Evolutionary conservation across 768 basidiomycete species (phyloP).

Genomic region (Tubosaeta sp.): DNA sequence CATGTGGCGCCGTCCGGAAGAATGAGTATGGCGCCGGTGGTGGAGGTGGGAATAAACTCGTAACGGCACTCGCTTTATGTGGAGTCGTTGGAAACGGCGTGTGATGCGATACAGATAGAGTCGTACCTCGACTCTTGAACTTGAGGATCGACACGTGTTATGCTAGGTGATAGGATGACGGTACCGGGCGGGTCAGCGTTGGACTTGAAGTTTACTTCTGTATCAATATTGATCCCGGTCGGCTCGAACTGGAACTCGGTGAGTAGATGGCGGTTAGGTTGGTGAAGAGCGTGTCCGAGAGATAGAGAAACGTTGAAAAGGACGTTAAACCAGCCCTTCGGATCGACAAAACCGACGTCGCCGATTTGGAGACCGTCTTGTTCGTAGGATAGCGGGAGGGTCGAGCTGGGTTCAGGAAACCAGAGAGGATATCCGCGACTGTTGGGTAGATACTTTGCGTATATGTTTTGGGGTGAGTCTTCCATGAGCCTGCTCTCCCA

Average conservation of each 20-base stretch:
- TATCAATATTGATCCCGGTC: constrained; percentile 3
- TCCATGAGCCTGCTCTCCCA: too few relatives aligned
- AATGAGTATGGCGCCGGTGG: constrained; percentile 29
- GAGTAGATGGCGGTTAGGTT: constrained; percentile 19
- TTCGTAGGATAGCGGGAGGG: constrained; percentile 1
- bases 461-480: constrained; percentile 7
- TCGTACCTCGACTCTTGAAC: too few relatives aligned
- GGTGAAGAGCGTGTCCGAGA: constrained; percentile 12
- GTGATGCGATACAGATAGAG: too few relatives aligned
- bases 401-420: constrained; percentile 22
- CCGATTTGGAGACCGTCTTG: constrained; percentile 30
- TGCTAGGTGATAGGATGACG: too few relatives aligned
- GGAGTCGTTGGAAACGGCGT: too few relatives aligned
- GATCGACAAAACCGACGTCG: constrained; percentile 32
- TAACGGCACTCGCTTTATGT: neutral
- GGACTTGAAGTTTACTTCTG: too few relatives aligned
- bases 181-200: too few relatives aligned
- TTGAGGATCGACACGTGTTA: too few relatives aligned
- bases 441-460: constrained; percentile 10
- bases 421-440: constrained; percentile 31
- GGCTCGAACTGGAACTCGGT: constrained; percentile 15
- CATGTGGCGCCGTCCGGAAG: constrained; percentile 28
- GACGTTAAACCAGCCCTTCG: constrained; percentile 32
- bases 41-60: constrained; percentile 11
- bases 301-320: constrained; percentile 33